phyloP scores from a whole-genome alignment of 2,329 filamentous ascomycete genomes.

The Didymella pomorum region DNA sequence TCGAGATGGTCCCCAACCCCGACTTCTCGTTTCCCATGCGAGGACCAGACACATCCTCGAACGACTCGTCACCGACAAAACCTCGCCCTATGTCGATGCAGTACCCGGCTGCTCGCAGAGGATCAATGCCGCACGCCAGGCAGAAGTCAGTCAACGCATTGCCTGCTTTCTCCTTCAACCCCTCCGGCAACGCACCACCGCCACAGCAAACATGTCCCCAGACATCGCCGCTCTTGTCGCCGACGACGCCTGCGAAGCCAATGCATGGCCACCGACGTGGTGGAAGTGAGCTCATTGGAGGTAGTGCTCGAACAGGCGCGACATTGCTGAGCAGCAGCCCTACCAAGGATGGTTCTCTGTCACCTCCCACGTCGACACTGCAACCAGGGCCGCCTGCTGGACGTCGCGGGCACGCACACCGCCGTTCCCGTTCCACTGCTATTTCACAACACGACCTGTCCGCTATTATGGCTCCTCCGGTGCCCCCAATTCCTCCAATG shows the following conservation, averaged over 20 bases:
- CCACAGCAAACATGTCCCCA: slow-evolving; percentile 46
- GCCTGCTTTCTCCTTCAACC: slow-evolving; percentile 60
- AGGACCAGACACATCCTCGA: slow-evolving; percentile 38
- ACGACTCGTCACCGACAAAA: slow-evolving; percentile 45
- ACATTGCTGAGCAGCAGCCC: slow-evolving; percentile 73
- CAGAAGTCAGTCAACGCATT: slow-evolving; percentile 55
- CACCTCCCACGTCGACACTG: slow-evolving; percentile 61
- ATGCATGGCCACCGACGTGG: slow-evolving; percentile 73
- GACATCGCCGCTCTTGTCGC: slow-evolving; percentile 49
- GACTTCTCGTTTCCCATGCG: slow-evolving; percentile 59
- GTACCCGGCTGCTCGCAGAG: slow-evolving; percentile 45
- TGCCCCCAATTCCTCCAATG: slow-evolving; percentile 63
- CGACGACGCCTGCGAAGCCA: slow-evolving; percentile 61
- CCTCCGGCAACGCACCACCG: slow-evolving; percentile 49
- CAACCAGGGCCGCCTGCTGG: slow-evolving; percentile 59
- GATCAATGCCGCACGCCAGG: slow-evolving; percentile 46
- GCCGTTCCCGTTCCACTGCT: slow-evolving; percentile 81
- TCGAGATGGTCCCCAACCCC: slow-evolving; percentile 58
- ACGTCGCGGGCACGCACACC: slow-evolving; percentile 77
- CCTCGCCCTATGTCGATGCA: slow-evolving; percentile 51
- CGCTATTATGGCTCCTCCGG: slow-evolving; percentile 69
- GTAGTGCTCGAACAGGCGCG: slow-evolving; percentile 63
- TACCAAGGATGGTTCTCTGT: slow-evolving; percentile 69
- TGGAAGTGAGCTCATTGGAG: slow-evolving; percentile 87
- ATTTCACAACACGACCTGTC: slow-evolving; percentile 86